Percentiles rank a stretch among this genome's conserved stretches.
Conservation (phyloP, 2,329 filamentous ascomycete genomes). For the Bipolaris sorokiniana region DNA sequence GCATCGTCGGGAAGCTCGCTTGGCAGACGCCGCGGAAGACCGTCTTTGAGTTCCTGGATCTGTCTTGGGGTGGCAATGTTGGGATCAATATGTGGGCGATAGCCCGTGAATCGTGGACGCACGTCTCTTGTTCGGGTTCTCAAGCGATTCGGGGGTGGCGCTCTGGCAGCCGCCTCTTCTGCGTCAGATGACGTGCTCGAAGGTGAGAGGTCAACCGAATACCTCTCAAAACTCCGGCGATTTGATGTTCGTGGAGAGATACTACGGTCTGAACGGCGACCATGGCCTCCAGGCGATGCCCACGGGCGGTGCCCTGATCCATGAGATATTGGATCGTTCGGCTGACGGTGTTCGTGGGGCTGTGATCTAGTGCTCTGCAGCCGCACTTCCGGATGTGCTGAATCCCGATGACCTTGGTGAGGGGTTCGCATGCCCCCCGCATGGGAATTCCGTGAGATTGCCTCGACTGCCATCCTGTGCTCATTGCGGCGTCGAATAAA, state of each 20-base stretch:
- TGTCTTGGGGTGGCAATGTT: slow-evolving; percentile 34
- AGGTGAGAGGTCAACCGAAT: slow-evolving; percentile 33
- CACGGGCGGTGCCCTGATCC: slow-evolving; percentile 23
- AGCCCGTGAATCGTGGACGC: slow-evolving; percentile 20
- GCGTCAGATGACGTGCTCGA: slow-evolving; percentile 33
- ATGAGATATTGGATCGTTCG: slow-evolving; percentile 12
- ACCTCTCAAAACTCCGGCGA: slow-evolving; percentile 42
- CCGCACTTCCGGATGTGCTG: slow-evolving; percentile 9
- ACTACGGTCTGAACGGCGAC: slow-evolving; percentile 33
- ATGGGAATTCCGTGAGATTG: slow-evolving; percentile 13
- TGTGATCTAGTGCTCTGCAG: slow-evolving; percentile 16
- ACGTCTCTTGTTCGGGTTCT: slow-evolving; percentile 25
- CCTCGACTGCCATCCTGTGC: slow-evolving; percentile 3
- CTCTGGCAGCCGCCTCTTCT: slow-evolving; percentile 34
- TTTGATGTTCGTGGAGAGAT: slow-evolving; percentile 38
- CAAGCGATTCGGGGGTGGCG: slow-evolving; percentile 25
- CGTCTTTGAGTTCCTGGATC: slow-evolving; percentile 39
- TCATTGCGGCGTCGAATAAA: slow-evolving; percentile 13
- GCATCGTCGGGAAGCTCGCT: slow-evolving; percentile 34
- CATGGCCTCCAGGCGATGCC: slow-evolving; percentile 17
- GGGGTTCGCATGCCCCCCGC: slow-evolving; percentile 10
- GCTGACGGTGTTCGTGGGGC: slow-evolving; percentile 21
- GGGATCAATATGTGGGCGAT: slow-evolving; percentile 26
- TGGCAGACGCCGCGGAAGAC: slow-evolving; percentile 33
- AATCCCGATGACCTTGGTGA: slow-evolving; percentile 17